Percentiles rank a stretch among this genome's conserved stretches.
phyloP scores from a whole-genome alignment of 768 basidiomycete genomes.

The Cantharellus anzutake region DNA sequence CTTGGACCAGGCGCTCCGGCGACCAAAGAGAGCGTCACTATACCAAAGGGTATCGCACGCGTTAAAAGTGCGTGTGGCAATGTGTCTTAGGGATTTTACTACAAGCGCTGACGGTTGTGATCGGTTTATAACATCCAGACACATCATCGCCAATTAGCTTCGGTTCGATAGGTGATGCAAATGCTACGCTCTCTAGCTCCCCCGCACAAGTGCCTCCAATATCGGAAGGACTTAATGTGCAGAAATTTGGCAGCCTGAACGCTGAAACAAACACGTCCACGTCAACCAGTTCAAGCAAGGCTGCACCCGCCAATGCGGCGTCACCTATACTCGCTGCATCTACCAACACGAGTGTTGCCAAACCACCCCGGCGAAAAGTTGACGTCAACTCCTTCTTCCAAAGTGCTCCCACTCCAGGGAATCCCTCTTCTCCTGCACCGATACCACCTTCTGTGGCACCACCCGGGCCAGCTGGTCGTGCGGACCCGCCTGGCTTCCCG shows the following conservation, averaged over 20 bases:
- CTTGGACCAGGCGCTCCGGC: neutral
- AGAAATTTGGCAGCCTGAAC: neutral
- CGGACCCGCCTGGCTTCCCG: neutral
- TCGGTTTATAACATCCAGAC: neutral
- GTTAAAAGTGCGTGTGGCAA: neutral
- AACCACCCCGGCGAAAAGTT: neutral
- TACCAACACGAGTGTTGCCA: neutral
- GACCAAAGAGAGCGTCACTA: neutral
- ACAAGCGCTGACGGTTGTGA: neutral
- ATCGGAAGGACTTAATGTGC: neutral
- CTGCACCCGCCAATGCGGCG: neutral
- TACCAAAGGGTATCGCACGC: neutral
- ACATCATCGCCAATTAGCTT: neutral
- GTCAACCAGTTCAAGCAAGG: neutral
- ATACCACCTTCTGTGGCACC: neutral
- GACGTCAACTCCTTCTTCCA: neutral
- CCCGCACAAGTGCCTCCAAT: neutral
- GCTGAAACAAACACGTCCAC: neutral
- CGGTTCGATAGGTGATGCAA: neutral
- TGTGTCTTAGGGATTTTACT: neutral
- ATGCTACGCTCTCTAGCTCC: neutral
- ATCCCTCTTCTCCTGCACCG: neutral
- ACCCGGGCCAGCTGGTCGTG: neutral
- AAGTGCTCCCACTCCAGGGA: neutral
- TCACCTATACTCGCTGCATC: neutral